A percentile compares a stretch with the other conserved stretches of the same genome.
These are phyloP conservation scores for Podospora appendiculata DNA, from an alignment of 495 filamentous ascomycete species.

Conservation along the genomic window DNA sequence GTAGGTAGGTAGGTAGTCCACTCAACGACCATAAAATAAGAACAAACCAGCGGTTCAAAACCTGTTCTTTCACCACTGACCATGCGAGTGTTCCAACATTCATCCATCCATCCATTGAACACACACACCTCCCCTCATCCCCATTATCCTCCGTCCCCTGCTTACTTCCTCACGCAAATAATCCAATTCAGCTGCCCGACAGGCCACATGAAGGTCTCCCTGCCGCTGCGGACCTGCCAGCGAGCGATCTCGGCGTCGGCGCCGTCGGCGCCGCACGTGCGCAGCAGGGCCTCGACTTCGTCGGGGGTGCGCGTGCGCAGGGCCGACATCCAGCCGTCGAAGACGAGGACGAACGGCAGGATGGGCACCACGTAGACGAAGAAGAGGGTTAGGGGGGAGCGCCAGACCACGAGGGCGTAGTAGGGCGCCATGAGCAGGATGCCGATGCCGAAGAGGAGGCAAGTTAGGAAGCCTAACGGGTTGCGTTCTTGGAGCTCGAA, in stretches of 20 bases:
- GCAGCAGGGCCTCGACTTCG: constrained; percentile 53
- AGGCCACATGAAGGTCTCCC: constrained; percentile 40
- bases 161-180: constrained; percentile 31
- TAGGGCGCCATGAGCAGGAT: constrained; percentile 49
- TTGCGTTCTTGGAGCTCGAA: constrained; percentile 64
- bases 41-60: no score
- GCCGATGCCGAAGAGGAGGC: constrained; percentile 46
- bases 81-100: no score
- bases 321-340: constrained; percentile 59
- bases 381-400: constrained; percentile 48
- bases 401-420: constrained; percentile 43
- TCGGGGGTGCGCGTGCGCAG: constrained; percentile 56
- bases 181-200: constrained; percentile 44
- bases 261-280: constrained; percentile 37
- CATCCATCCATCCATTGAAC: no score
- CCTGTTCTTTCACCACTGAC: no score
- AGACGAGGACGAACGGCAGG: constrained; percentile 54
- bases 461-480: constrained; percentile 43
- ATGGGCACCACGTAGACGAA: constrained; percentile 59
- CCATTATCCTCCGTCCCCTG: neutral
- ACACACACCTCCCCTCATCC: neutral
- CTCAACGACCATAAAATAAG: no score
- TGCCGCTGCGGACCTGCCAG: constrained; percentile 50
- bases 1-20: no score
- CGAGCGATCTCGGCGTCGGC: constrained; percentile 24